A percentile compares a stretch with the other conserved stretches of the same genome.
phyloP scores from a whole-genome alignment of 2,329 filamentous ascomycete species.

The Zymoseptoria pseudotritici region DNA sequence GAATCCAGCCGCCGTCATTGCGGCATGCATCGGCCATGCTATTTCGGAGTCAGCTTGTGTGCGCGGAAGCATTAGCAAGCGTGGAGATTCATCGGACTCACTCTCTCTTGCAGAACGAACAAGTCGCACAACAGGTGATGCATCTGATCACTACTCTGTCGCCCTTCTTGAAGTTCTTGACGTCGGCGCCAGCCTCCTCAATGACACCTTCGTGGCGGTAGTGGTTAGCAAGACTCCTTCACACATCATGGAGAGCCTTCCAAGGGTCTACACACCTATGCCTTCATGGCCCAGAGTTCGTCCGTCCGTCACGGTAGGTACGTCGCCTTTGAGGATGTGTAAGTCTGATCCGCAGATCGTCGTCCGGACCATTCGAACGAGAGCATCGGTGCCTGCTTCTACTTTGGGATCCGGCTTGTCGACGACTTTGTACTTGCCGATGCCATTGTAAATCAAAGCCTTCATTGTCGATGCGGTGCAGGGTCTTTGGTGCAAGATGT shows the following conservation, averaged over 20 bases:
- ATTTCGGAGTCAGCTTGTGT: conserved; percentile 11
- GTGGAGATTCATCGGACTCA: neutral
- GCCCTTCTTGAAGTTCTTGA: conserved; percentile 43
- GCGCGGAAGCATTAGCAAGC: neutral
- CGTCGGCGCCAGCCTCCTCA: conserved; percentile 38
- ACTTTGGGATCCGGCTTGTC: conserved; percentile 20
- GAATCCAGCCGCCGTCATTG: conserved; percentile 45
- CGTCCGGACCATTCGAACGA: conserved; percentile 31
- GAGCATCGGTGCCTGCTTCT: conserved; percentile 24
- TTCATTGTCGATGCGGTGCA: conserved; percentile 12
- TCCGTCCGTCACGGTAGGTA: conserved; percentile 41
- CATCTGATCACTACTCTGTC: conserved; percentile 41
- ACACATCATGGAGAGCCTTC: no score
- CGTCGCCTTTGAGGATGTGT: conserved; percentile 50
- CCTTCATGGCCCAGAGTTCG: conserved; percentile 48
- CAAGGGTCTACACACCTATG: conserved; percentile 31
- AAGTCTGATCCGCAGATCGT: conserved; percentile 38
- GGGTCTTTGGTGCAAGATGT: no score
- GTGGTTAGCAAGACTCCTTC: no score
- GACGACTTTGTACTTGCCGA: conserved; percentile 21
- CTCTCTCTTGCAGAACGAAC: conserved; percentile 41
- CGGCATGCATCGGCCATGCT: conserved; percentile 49
- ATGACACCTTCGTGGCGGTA: conserved; percentile 25
- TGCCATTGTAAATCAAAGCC: conserved; percentile 19
- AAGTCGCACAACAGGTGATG: conserved; percentile 46